These are phyloP conservation scores for Prunus fruticosa DNA, from an alignment of 306 rosid genomes.

Conservation along the genomic window DNA sequence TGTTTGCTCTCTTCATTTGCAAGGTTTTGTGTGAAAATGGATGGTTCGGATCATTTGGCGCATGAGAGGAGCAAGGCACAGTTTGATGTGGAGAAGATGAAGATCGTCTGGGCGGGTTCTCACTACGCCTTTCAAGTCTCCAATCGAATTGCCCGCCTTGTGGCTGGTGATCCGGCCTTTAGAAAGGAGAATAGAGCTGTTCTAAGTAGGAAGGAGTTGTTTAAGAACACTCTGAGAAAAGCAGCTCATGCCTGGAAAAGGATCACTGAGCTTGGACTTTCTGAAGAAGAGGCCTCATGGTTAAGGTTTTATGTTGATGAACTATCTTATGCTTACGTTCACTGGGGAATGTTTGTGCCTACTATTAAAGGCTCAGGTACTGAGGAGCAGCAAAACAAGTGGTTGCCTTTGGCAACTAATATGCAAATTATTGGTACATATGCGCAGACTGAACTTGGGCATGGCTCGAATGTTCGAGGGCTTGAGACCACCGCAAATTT, in stretches of 20 bases:
- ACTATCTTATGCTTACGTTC: slow-evolving; percentile 78
- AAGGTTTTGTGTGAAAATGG: slow-evolving; percentile 16
- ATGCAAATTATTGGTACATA: slow-evolving; percentile 93
- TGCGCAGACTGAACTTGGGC: slow-evolving; percentile 98
- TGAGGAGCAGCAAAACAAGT: slow-evolving; percentile 79
- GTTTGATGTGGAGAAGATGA: slow-evolving; percentile 75
- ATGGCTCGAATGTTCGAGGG: slow-evolving; percentile 94
- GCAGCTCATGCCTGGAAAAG: slow-evolving; percentile 77
- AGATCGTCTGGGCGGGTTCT: slow-evolving; percentile 89
- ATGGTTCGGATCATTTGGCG: slow-evolving; percentile 63
- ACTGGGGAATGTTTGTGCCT: slow-evolving; percentile 96
- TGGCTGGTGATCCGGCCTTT: slow-evolving; percentile 84
- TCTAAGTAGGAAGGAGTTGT: slow-evolving; percentile 64
- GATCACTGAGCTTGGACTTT: slow-evolving; percentile 68
- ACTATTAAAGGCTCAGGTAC: slow-evolving; percentile 80
- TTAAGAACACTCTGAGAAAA: slow-evolving; percentile 74
- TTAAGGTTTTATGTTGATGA: slow-evolving; percentile 72
- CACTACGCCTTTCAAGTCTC: slow-evolving; percentile 55
- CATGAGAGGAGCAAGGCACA: slow-evolving; percentile 66
- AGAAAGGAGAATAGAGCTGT: slow-evolving; percentile 57
- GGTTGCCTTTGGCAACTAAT: slow-evolving; percentile 77
- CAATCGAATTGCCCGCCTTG: slow-evolving; percentile 69
- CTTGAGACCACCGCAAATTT: slow-evolving; percentile 88
- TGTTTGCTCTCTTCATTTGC: neutral
- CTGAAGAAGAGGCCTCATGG: slow-evolving; percentile 73